Conservation (phyloP, 2,329 filamentous ascomycete species). For the Lecanoromycetidae sp. region DNA sequence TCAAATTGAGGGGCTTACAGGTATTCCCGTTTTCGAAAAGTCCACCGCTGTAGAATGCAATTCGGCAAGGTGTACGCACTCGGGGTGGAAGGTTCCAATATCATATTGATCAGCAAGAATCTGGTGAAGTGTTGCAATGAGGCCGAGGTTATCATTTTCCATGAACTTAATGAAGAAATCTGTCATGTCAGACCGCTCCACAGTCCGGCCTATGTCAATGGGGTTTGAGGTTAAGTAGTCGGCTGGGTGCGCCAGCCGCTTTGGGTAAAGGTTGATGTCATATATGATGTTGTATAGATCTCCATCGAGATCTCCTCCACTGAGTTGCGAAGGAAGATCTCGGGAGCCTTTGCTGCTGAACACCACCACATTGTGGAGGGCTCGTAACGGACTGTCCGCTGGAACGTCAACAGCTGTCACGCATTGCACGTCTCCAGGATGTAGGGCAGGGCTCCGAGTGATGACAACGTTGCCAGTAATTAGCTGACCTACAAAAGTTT, state of each 20-base stretch:
- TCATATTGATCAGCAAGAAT: conserved; percentile 48
- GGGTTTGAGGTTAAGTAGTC: conserved; percentile 54
- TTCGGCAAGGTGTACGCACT: conserved; percentile 46
- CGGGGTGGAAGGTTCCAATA: conserved; percentile 39
- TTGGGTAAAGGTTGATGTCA: conserved; percentile 44
- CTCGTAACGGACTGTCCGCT: conserved; percentile 44
- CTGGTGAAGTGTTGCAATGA: conserved; percentile 54
- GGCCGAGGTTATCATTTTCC: conserved; percentile 51
- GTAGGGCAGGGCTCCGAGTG: conserved; percentile 67
- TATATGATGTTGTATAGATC: conserved; percentile 73
- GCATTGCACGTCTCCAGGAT: conserved; percentile 67
- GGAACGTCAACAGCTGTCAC: conserved; percentile 50
- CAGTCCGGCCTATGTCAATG: conserved; percentile 46
- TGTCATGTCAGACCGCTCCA: conserved; percentile 55
- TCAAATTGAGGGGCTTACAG: conserved; percentile 24
- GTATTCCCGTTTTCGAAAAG: conserved; percentile 62
- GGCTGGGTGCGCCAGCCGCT: conserved; percentile 43
- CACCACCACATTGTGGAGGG: conserved; percentile 60
- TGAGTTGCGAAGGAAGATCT: conserved; percentile 66
- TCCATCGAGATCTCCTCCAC: conserved; percentile 73
- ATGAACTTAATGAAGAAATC: conserved; percentile 73
- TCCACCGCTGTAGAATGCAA: conserved; percentile 62
- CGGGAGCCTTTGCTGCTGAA: conserved; percentile 61
- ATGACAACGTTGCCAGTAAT: conserved; percentile 44
- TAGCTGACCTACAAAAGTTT: no score